Conservation (phyloP, 202 grass and related monocot genomes). For the Digitaria exilis region DNA sequence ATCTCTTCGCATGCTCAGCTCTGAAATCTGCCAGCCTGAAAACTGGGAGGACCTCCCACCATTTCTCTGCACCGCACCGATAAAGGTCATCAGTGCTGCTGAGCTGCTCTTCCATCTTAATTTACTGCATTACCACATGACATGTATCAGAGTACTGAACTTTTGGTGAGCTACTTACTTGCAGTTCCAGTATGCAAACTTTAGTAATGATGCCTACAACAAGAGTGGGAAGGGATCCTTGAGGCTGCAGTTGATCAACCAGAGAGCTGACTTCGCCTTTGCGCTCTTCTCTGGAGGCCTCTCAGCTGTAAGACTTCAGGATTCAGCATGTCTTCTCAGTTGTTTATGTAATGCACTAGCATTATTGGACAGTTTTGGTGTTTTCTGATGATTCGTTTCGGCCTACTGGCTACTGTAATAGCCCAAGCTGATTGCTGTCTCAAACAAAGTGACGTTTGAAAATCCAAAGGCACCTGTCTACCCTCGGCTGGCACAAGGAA, state of each 20-base stretch:
- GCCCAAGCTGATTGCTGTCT: slow-evolving; percentile 75
- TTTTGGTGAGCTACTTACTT: background rate
- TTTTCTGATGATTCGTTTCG: background rate
- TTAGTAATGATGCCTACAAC: slow-evolving; percentile 42
- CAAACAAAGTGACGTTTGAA: slow-evolving; percentile 65
- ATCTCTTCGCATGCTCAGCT: slow-evolving; percentile 29
- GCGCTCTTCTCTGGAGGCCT: slow-evolving; percentile 49
- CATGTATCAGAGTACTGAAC: background rate
- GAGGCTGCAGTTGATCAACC: slow-evolving; percentile 67
- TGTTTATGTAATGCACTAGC: background rate
- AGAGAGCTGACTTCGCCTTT: slow-evolving; percentile 63
- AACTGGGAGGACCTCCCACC: slow-evolving; percentile 44
- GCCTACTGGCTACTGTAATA: slow-evolving; percentile 37
- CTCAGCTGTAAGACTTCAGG: slow-evolving; percentile 40
- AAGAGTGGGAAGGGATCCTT: slow-evolving; percentile 49
- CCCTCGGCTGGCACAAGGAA: slow-evolving; percentile 80
- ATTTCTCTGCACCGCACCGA: slow-evolving; percentile 73
- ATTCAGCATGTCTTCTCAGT: background rate
- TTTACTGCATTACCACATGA: background rate
- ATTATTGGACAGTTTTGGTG: background rate
- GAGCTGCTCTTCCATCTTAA: background rate
- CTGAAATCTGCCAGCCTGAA: slow-evolving; percentile 54
- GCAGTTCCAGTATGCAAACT: slow-evolving; percentile 57
- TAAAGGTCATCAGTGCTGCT: slow-evolving; percentile 57
- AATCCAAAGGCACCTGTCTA: slow-evolving; percentile 81